Percentiles rank a stretch among this genome's conserved stretches.
These are phyloP conservation scores for Dalbergia cultrata DNA, from an alignment of 306 rosid species.

Conservation along the genomic window DNA sequence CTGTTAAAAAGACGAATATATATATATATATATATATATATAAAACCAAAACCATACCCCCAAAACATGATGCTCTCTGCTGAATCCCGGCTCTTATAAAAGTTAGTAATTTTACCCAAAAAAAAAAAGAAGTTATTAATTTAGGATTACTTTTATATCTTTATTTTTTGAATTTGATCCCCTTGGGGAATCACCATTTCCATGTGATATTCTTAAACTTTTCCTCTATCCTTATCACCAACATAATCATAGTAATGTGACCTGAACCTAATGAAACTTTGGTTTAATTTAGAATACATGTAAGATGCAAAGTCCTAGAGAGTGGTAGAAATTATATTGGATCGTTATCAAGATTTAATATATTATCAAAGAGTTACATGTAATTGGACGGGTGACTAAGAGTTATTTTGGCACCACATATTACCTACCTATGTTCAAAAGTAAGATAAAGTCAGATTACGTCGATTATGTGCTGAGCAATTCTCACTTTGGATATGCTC, in stretches of 20 bases:
- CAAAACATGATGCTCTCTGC: slow-evolving; percentile 51
- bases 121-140: slow-evolving; percentile 37
- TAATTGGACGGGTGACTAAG: background rate
- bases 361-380: background rate
- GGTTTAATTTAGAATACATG: slow-evolving; percentile 18
- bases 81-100: slow-evolving; percentile 42
- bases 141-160: background rate
- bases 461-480: slow-evolving; percentile 45
- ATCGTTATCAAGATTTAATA: slow-evolving; percentile 12
- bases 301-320: slow-evolving; percentile 32
- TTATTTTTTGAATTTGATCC: slow-evolving; percentile 11
- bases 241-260: slow-evolving; percentile 54
- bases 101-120: slow-evolving; percentile 2
- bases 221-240: slow-evolving; percentile 51
- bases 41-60: no score
- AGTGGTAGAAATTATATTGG: slow-evolving; percentile 8
- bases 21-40: no score
- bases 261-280: slow-evolving; percentile 34
- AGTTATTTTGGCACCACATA: slow-evolving; percentile 37
- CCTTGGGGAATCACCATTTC: slow-evolving; percentile 47
- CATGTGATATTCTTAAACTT: slow-evolving; percentile 51
- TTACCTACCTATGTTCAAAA: slow-evolving; percentile 14
- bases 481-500: slow-evolving; percentile 46
- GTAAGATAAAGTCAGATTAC: slow-evolving; percentile 31
- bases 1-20: slow-evolving; percentile 35